A percentile compares a stretch with the other conserved stretches of the same genome.
These are phyloP conservation scores for Rhizoclosmatium globosum DNA, from an alignment of 192 early-diverging fungal species.

Conservation along the genomic window DNA sequence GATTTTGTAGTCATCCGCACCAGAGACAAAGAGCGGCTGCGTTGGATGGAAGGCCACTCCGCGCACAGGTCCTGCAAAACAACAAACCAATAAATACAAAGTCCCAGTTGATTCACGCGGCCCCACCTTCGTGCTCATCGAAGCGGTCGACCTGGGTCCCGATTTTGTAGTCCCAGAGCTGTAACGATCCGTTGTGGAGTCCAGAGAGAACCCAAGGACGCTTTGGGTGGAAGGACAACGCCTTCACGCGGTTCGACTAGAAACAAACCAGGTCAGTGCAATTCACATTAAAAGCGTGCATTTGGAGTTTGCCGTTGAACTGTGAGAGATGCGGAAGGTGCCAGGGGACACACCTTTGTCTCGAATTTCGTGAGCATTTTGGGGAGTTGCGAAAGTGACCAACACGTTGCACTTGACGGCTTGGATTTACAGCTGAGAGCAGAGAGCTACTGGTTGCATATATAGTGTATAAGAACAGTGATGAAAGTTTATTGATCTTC, in stretches of 20 bases:
- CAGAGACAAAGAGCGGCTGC: constrained; percentile 96
- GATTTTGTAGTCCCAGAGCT: constrained; percentile 99
- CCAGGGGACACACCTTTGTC: constrained; percentile 74
- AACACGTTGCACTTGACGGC: too few relatives aligned
- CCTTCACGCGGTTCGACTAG: constrained; percentile 91
- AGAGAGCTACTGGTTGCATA: too few relatives aligned
- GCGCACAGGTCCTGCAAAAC: constrained; percentile 86
- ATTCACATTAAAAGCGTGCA: background rate
- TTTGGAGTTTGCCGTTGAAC: background rate
- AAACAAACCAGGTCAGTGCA: background rate
- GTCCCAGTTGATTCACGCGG: background rate
- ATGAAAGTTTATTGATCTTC: too few relatives aligned
- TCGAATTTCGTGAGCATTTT: constrained; percentile 87
- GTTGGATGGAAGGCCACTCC: constrained; percentile 96
- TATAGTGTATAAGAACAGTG: too few relatives aligned
- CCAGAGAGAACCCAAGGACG: constrained; percentile 98
- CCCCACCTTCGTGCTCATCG: constrained; percentile 97
- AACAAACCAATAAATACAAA: background rate
- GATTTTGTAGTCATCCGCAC: constrained; percentile 99
- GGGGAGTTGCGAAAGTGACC: too few relatives aligned
- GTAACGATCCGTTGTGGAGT: constrained; percentile 96
- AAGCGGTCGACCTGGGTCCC: constrained; percentile 97
- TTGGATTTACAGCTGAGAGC: too few relatives aligned
- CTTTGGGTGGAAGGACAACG: constrained; percentile 95
- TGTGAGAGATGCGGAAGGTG: too few relatives aligned